Base-by-base conservation (phyloP, 2,329 filamentous ascomycete species). In the Chaetomium globosum region DNA sequence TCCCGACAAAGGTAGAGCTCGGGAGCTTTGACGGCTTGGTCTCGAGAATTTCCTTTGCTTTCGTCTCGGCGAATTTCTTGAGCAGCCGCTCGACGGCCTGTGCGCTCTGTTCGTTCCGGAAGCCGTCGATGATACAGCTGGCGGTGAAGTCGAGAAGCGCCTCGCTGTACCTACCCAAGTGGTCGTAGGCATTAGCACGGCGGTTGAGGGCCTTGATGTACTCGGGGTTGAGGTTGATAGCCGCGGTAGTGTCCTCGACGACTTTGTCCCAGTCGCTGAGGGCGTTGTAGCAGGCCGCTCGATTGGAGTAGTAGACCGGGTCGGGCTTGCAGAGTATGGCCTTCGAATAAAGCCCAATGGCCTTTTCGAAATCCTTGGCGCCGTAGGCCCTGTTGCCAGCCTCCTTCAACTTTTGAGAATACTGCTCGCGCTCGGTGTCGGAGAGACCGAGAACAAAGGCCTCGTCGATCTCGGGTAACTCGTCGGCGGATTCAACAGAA, bases 161-260 rank as follows among this genome's bases (percentile, higher is more conserved):
- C 76, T 98, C 94, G 77, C 93, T 95, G 82, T 90, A 97, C 79
- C 89, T 90, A 73, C 89, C 89, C 53, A 95, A 87, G 77, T 97
- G 91, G 80, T 99, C 95, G 79, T 98, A 99, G 65, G 95, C 95
- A 76, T 96, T 96, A 63, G 95, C 95, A 73, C 95, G 88, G 75
- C 95, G 90, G 85, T 99, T 99, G 73, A 99, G 84, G 39, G 95
- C 95, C 84, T 99, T 98, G 79, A 99, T 89, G 78, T 99, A 99
- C 80, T 96, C 91, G 72, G 90, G 90, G 77, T 99, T 92, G 79
- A 99, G 90, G 76, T 86, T 90, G 80, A 99, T 89, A 69, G 95
- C 95, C 61, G 95, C 94, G 36, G 92, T 97, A 64, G 95, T 98
- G 76, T 99, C 95, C 74, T 96, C 94, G 68, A 99, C 90, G 65